Evolutionary conservation across 192 early-diverging fungal species (phyloP).

Genomic region (Entophlyctis helioformis): DNA sequence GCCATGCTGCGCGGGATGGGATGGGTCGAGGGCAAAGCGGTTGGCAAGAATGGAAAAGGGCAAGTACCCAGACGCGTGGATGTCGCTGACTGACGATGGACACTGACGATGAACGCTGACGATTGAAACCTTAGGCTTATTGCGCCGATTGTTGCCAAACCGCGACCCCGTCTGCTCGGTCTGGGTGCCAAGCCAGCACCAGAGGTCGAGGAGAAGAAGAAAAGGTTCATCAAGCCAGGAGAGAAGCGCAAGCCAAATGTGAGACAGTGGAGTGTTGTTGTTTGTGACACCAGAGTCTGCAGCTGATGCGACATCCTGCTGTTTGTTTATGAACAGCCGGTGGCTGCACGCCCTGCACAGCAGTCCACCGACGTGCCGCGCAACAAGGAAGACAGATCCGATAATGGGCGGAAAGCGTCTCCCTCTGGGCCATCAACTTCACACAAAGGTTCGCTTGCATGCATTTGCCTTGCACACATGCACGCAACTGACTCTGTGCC

Average conservation of each 20-base stretch:
- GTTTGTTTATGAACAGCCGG: not conserved
- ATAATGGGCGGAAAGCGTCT: too few relatives aligned
- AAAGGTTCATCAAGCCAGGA: constrained; percentile 22
- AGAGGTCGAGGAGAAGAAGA: constrained; percentile 25
- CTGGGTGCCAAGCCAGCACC: constrained; percentile 67
- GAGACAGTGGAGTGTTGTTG: not conserved
- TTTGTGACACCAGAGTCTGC: too few relatives aligned
- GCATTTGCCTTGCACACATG: too few relatives aligned
- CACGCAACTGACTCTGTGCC: too few relatives aligned
- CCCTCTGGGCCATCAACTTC: too few relatives aligned
- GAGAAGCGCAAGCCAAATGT: constrained; percentile 10
- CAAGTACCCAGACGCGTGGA: not conserved
- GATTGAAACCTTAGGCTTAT: constrained; percentile 7
- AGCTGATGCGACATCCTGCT: too few relatives aligned
- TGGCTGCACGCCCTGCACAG: too few relatives aligned
- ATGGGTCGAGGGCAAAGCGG: constrained; percentile 59
- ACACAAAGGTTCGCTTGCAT: too few relatives aligned
- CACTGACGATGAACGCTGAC: too few relatives aligned
- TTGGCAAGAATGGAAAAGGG: constrained; percentile 35
- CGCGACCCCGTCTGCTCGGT: constrained; percentile 65
- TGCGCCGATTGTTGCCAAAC: constrained; percentile 13
- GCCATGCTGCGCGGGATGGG: constrained; percentile 86
- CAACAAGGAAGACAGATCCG: too few relatives aligned
- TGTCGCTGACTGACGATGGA: too few relatives aligned
- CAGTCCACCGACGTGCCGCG: too few relatives aligned